phyloP scores from a whole-genome alignment of 2,329 filamentous ascomycete genomes.

The Colletotrichum sp. region DNA sequence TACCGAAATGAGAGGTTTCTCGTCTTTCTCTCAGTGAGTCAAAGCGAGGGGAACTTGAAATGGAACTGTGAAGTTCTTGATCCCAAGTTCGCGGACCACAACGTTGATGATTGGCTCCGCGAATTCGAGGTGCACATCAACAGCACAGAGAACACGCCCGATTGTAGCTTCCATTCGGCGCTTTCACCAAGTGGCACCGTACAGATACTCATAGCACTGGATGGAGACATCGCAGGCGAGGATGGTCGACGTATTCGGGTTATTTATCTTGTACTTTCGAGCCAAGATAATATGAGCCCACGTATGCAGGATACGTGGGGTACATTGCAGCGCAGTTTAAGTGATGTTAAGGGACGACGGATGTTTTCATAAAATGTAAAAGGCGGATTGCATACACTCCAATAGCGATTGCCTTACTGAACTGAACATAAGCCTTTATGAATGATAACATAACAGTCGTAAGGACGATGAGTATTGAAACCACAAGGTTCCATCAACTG shows the following conservation, averaged over 20 bases:
- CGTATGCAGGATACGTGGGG: not conserved
- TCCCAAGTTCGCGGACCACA: not conserved
- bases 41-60: not conserved
- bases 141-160: not conserved
- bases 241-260: constrained; percentile 18
- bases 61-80: constrained; percentile 8
- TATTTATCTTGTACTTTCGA: not conserved
- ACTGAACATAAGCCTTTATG: fast-evolving
- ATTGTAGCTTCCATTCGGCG: not conserved
- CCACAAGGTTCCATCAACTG: not conserved
- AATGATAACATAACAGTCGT: not conserved
- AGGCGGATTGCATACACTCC: fast-evolving
- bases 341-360: not conserved
- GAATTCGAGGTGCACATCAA: not conserved
- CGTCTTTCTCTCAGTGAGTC: not conserved
- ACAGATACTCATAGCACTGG: not conserved
- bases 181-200: not conserved
- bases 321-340: not conserved
- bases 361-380: not conserved
- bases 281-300: not conserved
- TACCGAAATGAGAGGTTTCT: not conserved
- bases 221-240: not conserved
- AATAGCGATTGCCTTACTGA: not conserved
- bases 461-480: not conserved
- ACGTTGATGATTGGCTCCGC: not conserved